These are phyloP conservation scores for Cryptococcus sp. DNA, from an alignment of 1,284 basidiomycete species.

Conservation along the genomic window DNA sequence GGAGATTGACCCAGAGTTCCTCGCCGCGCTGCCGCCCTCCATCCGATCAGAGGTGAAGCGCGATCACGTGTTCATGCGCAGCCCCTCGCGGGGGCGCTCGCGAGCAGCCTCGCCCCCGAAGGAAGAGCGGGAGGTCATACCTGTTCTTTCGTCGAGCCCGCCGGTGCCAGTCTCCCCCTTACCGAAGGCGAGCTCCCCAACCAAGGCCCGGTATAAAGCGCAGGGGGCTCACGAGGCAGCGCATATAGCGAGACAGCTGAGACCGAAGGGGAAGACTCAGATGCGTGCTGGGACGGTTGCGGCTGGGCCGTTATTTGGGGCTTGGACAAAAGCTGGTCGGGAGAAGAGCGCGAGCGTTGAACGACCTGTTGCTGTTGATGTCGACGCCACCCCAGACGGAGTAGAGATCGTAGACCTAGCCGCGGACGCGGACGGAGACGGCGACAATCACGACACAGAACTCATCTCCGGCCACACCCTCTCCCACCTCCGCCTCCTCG, in stretches of 20 bases:
- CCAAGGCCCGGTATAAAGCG: slow-evolving; percentile 12
- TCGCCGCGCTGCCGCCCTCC: slow-evolving; percentile 36
- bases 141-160: background rate
- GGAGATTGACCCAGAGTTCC: slow-evolving; percentile 41
- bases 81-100: background rate
- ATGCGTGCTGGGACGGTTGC: slow-evolving; percentile 33
- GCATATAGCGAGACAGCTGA: slow-evolving; percentile 42
- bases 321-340: slow-evolving; percentile 27
- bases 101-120: slow-evolving; percentile 2
- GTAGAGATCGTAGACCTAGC: slow-evolving; percentile 19
- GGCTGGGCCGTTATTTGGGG: slow-evolving; percentile 35
- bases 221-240: slow-evolving; percentile 28
- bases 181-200: slow-evolving; percentile 3
- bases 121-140: background rate
- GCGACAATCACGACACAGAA: slow-evolving; percentile 1
- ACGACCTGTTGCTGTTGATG: too few relatives aligned
- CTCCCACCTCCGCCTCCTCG: slow-evolving; percentile 60
- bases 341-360: background rate
- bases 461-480: slow-evolving; percentile 31
- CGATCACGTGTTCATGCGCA: slow-evolving; percentile 15
- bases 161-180: background rate
- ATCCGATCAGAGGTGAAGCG: slow-evolving; percentile 34
- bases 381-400: background rate
- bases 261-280: slow-evolving; percentile 44
- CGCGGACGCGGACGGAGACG: background rate